A percentile compares a stretch with the other conserved stretches of the same genome.
phyloP scores from a whole-genome alignment of 768 basidiomycete genomes.

The Boletus patriciae region DNA sequence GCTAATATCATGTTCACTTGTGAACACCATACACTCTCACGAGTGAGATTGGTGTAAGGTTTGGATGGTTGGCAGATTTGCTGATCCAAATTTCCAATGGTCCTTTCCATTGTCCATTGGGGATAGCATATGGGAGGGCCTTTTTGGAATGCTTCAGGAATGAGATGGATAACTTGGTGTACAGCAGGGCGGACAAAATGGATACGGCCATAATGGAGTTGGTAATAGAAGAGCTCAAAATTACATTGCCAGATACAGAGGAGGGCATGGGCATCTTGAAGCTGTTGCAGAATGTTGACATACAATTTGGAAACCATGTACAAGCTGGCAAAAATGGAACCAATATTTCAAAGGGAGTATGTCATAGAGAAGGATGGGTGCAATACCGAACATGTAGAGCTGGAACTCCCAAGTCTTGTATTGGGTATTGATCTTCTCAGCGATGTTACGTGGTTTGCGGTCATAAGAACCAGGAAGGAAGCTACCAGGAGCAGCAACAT shows the following conservation, averaged over 20 bases:
- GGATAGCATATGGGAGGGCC: too few species aligned
- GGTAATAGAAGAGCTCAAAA: constrained; percentile 32
- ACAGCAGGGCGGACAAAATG: constrained; percentile 31
- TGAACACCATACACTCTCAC: too few species aligned
- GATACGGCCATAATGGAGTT: constrained; percentile 18
- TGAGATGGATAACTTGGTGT: too few species aligned
- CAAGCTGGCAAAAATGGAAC: constrained; percentile 21
- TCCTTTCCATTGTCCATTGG: too few species aligned
- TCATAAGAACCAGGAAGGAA: constrained; percentile 23
- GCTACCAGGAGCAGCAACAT: constrained; percentile 1
- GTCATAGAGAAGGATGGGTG: constrained; percentile 17
- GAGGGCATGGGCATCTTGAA: constrained; percentile 12
- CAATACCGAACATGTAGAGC: constrained; percentile 19
- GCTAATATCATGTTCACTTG: too few species aligned
- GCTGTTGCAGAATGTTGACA: constrained; percentile 22
- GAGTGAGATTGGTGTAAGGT: too few species aligned
- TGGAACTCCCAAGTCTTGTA: constrained; percentile 33
- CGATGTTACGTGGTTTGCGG: constrained; percentile 22
- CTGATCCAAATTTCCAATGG: too few species aligned
- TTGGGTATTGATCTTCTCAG: not conserved
- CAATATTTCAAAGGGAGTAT: constrained; percentile 19
- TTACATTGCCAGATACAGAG: constrained; percentile 28
- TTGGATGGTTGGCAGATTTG: too few species aligned
- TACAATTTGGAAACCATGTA: constrained; percentile 22
- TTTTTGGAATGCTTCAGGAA: too few species aligned